These are phyloP conservation scores for Vigna reflexopilosa DNA, from an alignment of 306 rosid genomes.

Conservation along the genomic window DNA sequence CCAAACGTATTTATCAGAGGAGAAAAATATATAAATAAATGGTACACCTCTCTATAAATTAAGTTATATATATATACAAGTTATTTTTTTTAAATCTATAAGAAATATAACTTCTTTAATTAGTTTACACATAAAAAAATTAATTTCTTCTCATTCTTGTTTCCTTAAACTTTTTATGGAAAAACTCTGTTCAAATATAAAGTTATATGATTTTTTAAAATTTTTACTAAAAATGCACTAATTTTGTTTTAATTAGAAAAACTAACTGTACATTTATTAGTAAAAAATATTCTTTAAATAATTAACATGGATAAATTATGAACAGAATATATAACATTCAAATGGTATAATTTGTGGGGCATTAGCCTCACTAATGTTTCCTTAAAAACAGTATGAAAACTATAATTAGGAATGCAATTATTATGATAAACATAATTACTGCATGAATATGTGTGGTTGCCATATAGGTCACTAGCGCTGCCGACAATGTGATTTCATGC, in stretches of 20 bases:
- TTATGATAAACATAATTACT: neutral
- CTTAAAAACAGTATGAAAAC: neutral
- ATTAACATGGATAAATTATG: neutral
- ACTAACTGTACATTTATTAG: neutral
- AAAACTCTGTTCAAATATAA: too few relatives aligned
- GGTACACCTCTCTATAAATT: too few relatives aligned
- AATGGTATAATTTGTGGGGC: neutral
- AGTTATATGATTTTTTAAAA: too few relatives aligned
- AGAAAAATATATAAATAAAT: too few relatives aligned
- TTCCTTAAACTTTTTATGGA: too few relatives aligned
- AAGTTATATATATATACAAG: too few relatives aligned
- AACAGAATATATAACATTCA: too few relatives aligned
- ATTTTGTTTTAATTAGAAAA: neutral
- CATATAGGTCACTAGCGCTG: neutral
- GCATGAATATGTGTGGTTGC: neutral
- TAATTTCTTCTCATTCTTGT: too few relatives aligned
- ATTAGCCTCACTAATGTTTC: neutral
- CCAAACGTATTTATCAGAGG: too few relatives aligned
- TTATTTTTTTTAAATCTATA: too few relatives aligned
- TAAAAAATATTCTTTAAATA: neutral
- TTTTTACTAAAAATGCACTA: neutral
- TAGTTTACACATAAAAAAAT: too few relatives aligned
- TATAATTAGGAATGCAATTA: conserved; percentile 12
- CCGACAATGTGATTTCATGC: conserved; percentile 2
- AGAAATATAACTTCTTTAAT: too few relatives aligned